These are phyloP conservation scores for Leccinellum rugosiceps DNA, from an alignment of 768 basidiomycete genomes.

Conservation along the genomic window DNA sequence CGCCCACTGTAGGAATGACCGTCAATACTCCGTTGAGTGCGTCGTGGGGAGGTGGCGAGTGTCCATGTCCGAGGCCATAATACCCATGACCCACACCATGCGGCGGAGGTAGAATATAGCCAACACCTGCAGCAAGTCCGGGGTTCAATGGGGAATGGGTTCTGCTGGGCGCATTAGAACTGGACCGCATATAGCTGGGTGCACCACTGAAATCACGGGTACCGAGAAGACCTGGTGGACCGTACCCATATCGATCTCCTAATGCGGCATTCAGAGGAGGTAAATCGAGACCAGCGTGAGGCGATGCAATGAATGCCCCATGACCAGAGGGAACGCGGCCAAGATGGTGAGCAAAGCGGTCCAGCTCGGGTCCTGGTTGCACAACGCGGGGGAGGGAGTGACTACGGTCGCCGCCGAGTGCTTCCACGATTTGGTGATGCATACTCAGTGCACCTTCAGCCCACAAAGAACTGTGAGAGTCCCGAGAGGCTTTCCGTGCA, in stretches of 20 bases:
- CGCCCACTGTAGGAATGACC: slow-evolving; percentile 45
- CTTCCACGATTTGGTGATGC: slow-evolving; percentile 34
- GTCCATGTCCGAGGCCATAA: slow-evolving; percentile 37
- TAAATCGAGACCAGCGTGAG: slow-evolving; percentile 54
- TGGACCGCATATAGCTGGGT: slow-evolving; percentile 59
- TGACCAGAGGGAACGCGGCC: slow-evolving; percentile 34
- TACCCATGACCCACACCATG: slow-evolving; percentile 36
- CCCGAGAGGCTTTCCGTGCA: slow-evolving; percentile 33
- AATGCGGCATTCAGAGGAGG: slow-evolving; percentile 53
- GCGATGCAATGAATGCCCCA: slow-evolving; percentile 34
- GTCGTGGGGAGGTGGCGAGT: slow-evolving; percentile 35
- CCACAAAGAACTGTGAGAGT: slow-evolving; percentile 33
- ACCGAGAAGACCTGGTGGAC: slow-evolving; percentile 31
- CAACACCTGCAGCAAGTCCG: slow-evolving; percentile 37
- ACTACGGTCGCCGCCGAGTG: slow-evolving; percentile 32
- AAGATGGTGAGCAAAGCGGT: slow-evolving; percentile 34
- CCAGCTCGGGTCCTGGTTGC: slow-evolving; percentile 29
- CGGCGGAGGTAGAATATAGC: slow-evolving; percentile 42
- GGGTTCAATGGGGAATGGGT: slow-evolving; percentile 69
- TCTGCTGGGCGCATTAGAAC: slow-evolving; percentile 65
- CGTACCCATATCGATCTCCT: slow-evolving; percentile 37
- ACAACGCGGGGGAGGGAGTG: slow-evolving; percentile 32
- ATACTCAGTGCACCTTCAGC: slow-evolving; percentile 35
- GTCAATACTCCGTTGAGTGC: slow-evolving; percentile 27
- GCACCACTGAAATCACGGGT: slow-evolving; percentile 36